Evolutionary conservation across 2,329 filamentous ascomycete species (phyloP), one percentile per base, ranked within the genome.

Genomic region (Nemania bipapillata): DNA sequence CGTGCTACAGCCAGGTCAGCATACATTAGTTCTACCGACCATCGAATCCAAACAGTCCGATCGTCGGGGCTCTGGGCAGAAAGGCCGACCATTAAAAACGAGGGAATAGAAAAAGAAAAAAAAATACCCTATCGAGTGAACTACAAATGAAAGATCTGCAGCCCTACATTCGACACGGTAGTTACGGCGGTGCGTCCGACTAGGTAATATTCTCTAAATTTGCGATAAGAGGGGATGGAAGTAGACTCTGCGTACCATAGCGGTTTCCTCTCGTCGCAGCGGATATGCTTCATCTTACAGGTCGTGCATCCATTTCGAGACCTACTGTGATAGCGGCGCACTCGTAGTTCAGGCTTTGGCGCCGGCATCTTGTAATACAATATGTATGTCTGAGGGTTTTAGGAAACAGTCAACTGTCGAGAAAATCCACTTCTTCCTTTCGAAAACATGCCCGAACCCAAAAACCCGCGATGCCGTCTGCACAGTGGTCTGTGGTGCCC

Each of bases 251-350:
- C 73, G 57, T 74, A 75, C 73, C 73, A 75, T 65, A 75, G 68
- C 57, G 73, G 73, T 68, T 72, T 74, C 62, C 71, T 72, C 58
- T 75, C 73, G 61, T 75, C 73, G 66, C 73, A 75, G 54, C 73
- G 71, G 58, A 75, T 68, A 63, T 74, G 73, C 65, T 75, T 75
- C 61, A 64, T 68, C 65, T 75, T 75, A 59, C 73, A 75, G 30
- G 72, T 74, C 42, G 69, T 69, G 57, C 73, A 75, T 32, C 73
- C 73, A 68, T 74, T 74, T 26, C 73, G 73, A n/a, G 73, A 75
- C 61, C 73, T 67, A 62, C 70, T 72, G 55, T 75, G 73, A 65
- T 74, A 74, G 60, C 72, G 72, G 63, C 72, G 71, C 47, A 71
- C 68, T 64, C 72, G 71, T 37, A 73, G 58, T 37, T 72, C 72